Evolutionary conservation across 768 basidiomycete genomes (phyloP), one percentile per base, ranked within the genome.

Genomic region (Gymnopilus dilepis): DNA sequence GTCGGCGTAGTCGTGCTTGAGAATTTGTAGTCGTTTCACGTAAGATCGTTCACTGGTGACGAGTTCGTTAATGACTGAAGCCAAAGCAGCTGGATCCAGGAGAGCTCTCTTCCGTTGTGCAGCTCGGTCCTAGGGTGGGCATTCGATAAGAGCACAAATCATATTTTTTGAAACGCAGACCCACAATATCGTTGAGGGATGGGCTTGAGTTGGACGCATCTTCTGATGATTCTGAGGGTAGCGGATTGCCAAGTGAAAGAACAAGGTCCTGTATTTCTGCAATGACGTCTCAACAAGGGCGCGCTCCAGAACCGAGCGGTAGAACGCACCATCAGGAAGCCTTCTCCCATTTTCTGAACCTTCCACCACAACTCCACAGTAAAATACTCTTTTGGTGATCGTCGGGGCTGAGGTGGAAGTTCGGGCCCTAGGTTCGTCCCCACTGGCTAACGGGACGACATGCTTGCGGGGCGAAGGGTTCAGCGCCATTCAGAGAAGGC

Each of bases 21-120:
- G 84, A 28, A 87, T 89, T 66, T 84, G 85, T 17, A 99, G 82
- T 13, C 94, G 86, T 65, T 83, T 86, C 63, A 97, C 88, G 72
- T 99, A 99, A 50, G 92, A 89, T 59, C 88, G 86, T 73, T 99
- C 96, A 12, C 95, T 98, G 34, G 86, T 83, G 15, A 97, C 85
- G 17, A 99, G 84, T 74, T 99, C 96, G 64, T 89, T 89, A 65
- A 97, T 82, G 59, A 92, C 84, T 50, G 92, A 89, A 30, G 82
- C 76, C 47, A 96, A 80, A 13, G 88, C 85, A 59, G 87, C 83
- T 34, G 85, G 73, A 69, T 91, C 83, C 17, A 91, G 85, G 50
- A 85, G 76, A 11, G 87, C 83, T 50, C 87, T 86, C 72, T 86
- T 83, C 59, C 84, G 78, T 58, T 81, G 84, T 26, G 72, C 70